Evolutionary conservation across 257 asterid species (phyloP).

Genomic region (Jaltomata sinuosa): DNA sequence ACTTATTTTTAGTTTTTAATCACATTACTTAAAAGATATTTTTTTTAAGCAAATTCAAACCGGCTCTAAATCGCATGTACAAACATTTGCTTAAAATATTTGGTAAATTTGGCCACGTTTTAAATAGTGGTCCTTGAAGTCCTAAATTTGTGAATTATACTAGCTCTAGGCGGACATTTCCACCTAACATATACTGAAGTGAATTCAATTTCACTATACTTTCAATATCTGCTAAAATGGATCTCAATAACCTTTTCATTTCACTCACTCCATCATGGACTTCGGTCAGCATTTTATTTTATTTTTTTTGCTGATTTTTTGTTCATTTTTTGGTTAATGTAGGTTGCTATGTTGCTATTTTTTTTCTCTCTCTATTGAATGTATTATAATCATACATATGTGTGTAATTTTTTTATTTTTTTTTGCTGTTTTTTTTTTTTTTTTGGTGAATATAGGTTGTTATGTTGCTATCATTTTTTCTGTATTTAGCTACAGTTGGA

Average conservation of each 20-base stretch:
- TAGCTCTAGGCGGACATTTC: constrained; percentile 5
- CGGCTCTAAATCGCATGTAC: no score
- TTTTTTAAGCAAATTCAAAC: no score
- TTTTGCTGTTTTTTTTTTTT: neutral
- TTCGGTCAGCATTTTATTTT: constrained; percentile 40
- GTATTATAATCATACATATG: neutral
- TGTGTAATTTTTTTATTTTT: neutral
- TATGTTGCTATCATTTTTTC: constrained; percentile 45
- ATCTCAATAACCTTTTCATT: constrained; percentile 38
- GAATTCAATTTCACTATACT: neutral
- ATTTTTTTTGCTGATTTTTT: neutral
- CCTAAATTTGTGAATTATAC: no score
- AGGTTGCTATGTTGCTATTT: neutral
- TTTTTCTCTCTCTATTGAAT: neutral
- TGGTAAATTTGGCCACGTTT: no score
- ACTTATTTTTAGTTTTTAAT: no score
- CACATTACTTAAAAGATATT: no score
- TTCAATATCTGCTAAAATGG: constrained; percentile 27
- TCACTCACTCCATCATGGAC: constrained; percentile 57
- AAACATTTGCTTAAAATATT: no score
- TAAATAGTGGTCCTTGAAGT: no score
- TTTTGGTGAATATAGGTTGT: constrained; percentile 31
- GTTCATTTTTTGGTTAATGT: no score
- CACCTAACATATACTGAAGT: neutral
- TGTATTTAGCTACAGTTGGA: constrained; percentile 70